These are phyloP conservation scores for Cutaneotrichosporon dermatis DNA, from an alignment of 1,284 basidiomycete species.

Conservation along the genomic window DNA sequence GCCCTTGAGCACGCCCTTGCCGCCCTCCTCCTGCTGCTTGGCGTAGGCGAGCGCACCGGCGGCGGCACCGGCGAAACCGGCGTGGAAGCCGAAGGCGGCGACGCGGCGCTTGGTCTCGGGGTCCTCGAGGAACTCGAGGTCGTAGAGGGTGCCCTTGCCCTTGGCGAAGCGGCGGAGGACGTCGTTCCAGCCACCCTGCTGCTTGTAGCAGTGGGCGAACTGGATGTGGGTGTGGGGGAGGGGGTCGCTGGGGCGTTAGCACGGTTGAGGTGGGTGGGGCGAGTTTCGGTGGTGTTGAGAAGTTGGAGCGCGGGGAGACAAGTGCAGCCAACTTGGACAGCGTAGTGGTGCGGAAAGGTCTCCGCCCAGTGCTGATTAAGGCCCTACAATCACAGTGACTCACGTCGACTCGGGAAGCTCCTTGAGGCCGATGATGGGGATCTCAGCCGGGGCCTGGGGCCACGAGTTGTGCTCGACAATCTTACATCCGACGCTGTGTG, in stretches of 20 bases:
- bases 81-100: slow-evolving; percentile 98
- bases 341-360: background rate
- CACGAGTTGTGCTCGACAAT: slow-evolving; percentile 87
- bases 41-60: slow-evolving; percentile 83
- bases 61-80: slow-evolving; percentile 95
- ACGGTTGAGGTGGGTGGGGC: no score
- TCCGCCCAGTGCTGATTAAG: no score
- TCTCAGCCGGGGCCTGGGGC: slow-evolving; percentile 64
- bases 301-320: background rate
- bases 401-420: slow-evolving; percentile 75
- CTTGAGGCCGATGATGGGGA: slow-evolving; percentile 93
- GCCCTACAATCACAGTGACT: slow-evolving; percentile 15
- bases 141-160: slow-evolving; percentile 87
- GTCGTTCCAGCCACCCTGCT: slow-evolving; percentile 87
- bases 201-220: slow-evolving; percentile 98
- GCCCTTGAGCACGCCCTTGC: slow-evolving; percentile 57
- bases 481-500: slow-evolving; percentile 66
- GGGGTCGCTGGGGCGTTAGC: slow-evolving; percentile 54
- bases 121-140: slow-evolving; percentile 94
- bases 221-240: slow-evolving; percentile 94
- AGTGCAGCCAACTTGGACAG: background rate
- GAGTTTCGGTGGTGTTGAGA: background rate
- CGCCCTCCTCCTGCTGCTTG: slow-evolving; percentile 60
- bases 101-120: slow-evolving; percentile 72
- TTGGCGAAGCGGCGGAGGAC: slow-evolving; percentile 82